Conservation (phyloP, 257 asterid species). For the Solanum peruvianum region DNA sequence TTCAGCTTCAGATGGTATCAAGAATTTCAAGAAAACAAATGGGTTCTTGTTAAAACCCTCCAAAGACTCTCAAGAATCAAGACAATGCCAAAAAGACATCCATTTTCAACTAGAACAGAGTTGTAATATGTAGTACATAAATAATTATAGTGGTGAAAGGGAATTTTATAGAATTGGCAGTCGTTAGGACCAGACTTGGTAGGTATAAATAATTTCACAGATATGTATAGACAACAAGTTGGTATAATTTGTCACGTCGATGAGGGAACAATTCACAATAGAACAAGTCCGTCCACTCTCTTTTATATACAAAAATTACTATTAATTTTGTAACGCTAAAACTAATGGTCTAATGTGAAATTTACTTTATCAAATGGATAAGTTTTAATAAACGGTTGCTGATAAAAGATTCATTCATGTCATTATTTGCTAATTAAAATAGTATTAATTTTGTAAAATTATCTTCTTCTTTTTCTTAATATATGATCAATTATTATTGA, state of each 20-base stretch:
- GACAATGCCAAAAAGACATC: not conserved
- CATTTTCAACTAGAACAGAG: not conserved
- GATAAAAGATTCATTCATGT: too few species aligned
- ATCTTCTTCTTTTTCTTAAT: too few species aligned
- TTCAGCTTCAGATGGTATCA: not conserved
- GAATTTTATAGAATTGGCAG: not conserved
- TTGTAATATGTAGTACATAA: not conserved
- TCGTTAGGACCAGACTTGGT: not conserved
- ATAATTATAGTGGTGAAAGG: not conserved
- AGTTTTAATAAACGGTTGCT: too few species aligned
- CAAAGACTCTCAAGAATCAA: not conserved
- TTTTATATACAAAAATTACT: too few species aligned
- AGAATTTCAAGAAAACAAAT: not conserved
- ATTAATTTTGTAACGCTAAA: not conserved
- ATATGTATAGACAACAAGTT: not conserved
- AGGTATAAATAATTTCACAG: not conserved
- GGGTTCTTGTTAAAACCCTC: not conserved
- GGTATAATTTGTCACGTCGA: not conserved
- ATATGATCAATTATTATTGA: too few species aligned
- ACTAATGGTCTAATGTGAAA: not conserved
- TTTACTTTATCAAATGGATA: not conserved
- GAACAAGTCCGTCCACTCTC: not conserved
- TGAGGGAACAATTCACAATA: not conserved
- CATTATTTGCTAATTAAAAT: too few species aligned
- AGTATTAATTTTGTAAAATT: too few species aligned